These are phyloP conservation scores for Yamadazyma triangularis DNA, from an alignment of 1,139 yeast species.

Conservation along the genomic window DNA sequence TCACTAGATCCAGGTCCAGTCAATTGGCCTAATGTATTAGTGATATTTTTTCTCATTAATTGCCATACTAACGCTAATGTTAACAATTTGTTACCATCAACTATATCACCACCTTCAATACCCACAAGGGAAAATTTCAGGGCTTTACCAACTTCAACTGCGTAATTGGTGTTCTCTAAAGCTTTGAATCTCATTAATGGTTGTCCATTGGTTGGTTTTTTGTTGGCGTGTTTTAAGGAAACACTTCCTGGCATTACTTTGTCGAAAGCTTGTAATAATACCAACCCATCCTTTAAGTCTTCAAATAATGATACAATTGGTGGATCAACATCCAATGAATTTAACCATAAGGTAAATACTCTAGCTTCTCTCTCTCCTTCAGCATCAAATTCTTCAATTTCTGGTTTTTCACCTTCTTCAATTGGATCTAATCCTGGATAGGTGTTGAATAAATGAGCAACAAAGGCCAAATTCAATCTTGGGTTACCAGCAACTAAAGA, in stretches of 20 bases:
- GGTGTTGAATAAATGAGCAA: constrained; percentile 93
- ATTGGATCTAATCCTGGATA: constrained; percentile 96
- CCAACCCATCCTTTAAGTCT: constrained; percentile 90
- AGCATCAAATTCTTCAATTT: constrained; percentile 93
- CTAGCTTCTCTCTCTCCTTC: constrained; percentile 99
- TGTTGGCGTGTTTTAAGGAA: constrained; percentile 74
- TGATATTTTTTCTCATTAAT: constrained; percentile 93
- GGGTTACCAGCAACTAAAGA: constrained; percentile 96
- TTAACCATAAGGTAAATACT: constrained; percentile 95
- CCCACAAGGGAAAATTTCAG: constrained; percentile 93
- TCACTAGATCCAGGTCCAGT: constrained; percentile 68
- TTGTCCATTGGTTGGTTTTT: constrained; percentile 65
- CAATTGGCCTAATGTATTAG: constrained; percentile 71
- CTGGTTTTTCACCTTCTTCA: constrained; percentile 85
- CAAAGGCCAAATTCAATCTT: constrained; percentile 91
- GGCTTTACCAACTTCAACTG: constrained; percentile 92
- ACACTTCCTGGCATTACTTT: constrained; percentile 95
- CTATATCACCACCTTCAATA: constrained; percentile 96
- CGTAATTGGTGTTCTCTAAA: constrained; percentile 92
- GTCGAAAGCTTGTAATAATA: constrained; percentile 87
- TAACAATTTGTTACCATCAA: constrained; percentile 86
- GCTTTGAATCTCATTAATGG: constrained; percentile 91
- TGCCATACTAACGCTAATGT: constrained; percentile 99
- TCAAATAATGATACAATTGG: constrained; percentile 89
- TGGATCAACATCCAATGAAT: constrained; percentile 93